Base-by-base conservation (phyloP, 306 rosid genomes). In the Cicer arietinum region DNA sequence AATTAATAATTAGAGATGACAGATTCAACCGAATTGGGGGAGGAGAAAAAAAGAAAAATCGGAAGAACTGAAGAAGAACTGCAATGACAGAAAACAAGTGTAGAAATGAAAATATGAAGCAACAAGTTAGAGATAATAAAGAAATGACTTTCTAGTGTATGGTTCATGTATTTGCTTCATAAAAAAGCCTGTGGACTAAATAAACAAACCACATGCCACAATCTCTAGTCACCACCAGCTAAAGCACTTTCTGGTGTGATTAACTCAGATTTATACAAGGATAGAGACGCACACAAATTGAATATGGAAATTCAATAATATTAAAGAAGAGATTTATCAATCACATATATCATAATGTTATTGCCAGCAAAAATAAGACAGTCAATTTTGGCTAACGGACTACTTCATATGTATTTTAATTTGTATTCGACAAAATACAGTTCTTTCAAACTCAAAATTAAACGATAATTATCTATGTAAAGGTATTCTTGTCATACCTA, bases 181-280 rank as follows among this genome's bases (percentile, higher is more conserved):
- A 79, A 50, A 42, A 46, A 75, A 63, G 12, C 58, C 40, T 13
- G 48, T 61, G 56, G 48, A 61, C n/a, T 77, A 69, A 78, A 53
- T 42, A 53, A 70, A 54, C 61, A 54, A 54, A 54, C 62, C 35
- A 56, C 12, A 13, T 20, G 39, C 62, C 60, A 10, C 35, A 18
- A 54, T 9, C 60, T 54, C 41, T 58, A 58, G 64, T 11, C 41
- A 58, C 37, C 22, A 37, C 48, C 25, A 59, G 63, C 56, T 57
- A 16, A 57, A 68, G 12, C 17, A 58, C 62, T 62, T 50, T 59
- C 69, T 69, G 37, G 22, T 17, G 9, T 66, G 54, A 20, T 44
- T 44, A 8, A 56, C 64, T 22, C 30, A 10, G 14, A 42, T 41
- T 40, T 42, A 56, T 42, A 22, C 63, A 53, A 40, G 22, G 11